Conservation (phyloP, 306 rosid genomes). For the Casuarina glauca region DNA sequence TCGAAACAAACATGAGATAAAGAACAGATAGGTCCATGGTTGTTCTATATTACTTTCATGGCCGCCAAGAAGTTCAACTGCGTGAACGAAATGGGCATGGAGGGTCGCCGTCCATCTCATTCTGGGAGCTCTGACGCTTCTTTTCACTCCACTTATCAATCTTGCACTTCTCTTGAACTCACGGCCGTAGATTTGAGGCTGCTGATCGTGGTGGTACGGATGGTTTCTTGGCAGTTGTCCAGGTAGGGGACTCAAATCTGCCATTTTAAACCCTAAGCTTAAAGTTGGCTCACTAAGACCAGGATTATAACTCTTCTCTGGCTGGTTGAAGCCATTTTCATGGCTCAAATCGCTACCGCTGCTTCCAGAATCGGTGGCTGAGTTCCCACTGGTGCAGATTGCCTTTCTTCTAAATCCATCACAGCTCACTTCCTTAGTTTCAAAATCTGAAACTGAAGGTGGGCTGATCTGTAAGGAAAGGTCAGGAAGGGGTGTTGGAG, state of each 20-base stretch:
- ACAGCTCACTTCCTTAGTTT: constrained; percentile 30
- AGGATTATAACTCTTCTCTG: constrained; percentile 15
- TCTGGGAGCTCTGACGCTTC: constrained; percentile 85
- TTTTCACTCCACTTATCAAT: constrained; percentile 43
- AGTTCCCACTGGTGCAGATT: constrained; percentile 42
- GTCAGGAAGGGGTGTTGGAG: constrained; percentile 49
- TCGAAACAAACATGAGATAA: not conserved
- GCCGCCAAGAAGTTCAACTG: constrained; percentile 95
- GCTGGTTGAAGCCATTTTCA: constrained; percentile 42
- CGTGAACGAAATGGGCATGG: constrained; percentile 90
- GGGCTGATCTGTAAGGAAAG: constrained; percentile 82
- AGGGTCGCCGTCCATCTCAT: constrained; percentile 96
- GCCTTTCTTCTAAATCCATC: constrained; percentile 31
- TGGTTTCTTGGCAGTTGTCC: constrained; percentile 29
- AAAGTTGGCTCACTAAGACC: constrained; percentile 47
- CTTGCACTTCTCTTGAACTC: constrained; percentile 62
- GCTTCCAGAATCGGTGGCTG: constrained; percentile 64
- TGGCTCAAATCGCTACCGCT: constrained; percentile 81
- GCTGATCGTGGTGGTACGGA: constrained; percentile 29
- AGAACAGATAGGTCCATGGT: not conserved
- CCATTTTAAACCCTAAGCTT: constrained; percentile 53
- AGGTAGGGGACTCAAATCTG: constrained; percentile 23
- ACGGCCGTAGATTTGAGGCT: constrained; percentile 60
- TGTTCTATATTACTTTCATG: constrained; percentile 62
- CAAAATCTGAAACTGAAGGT: constrained; percentile 37